phyloP scores from a whole-genome alignment of 176 grass and related monocot genomes.

The Eleusine coracana region DNA sequence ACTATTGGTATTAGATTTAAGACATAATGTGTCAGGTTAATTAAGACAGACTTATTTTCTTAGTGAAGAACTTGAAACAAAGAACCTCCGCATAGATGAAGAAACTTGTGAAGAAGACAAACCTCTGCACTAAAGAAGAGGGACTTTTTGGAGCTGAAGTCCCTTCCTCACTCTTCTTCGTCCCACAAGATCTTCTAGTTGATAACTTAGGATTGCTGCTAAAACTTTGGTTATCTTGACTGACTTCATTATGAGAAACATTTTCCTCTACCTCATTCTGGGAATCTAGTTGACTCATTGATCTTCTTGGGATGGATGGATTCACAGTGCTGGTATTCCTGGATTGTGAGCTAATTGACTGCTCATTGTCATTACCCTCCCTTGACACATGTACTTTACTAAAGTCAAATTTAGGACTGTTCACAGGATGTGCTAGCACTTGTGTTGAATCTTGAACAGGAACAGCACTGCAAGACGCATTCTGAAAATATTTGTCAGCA shows the following conservation, averaged over 20 bases:
- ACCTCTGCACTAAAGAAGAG: constrained; percentile 53
- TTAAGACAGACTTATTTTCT: constrained; percentile 6
- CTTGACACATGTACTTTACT: constrained; percentile 43
- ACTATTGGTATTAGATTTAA: constrained; percentile 25
- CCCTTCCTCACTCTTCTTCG: constrained; percentile 42
- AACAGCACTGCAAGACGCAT: constrained; percentile 36
- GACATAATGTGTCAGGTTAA: constrained; percentile 2
- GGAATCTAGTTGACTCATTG: constrained; percentile 30
- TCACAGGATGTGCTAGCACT: constrained; percentile 35
- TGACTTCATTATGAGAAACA: constrained; percentile 45
- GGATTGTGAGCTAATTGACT: constrained; percentile 57
- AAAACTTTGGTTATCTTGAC: constrained; percentile 49
- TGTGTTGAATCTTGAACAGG: constrained; percentile 51
- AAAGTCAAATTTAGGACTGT: constrained; percentile 18
- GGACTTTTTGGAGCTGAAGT: constrained; percentile 47
- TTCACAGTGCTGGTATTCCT: constrained; percentile 54
- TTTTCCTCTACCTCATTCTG: constrained; percentile 50
- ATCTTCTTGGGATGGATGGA: constrained; percentile 50
- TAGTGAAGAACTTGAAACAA: not conserved
- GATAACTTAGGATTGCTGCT: constrained; percentile 28
- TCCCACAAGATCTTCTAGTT: constrained; percentile 38
- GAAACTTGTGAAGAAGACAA: constrained; percentile 26
- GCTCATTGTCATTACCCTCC: constrained; percentile 47
- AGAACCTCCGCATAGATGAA: constrained; percentile 38
- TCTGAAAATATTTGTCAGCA: constrained; percentile 41